Conservation (phyloP, 371 early-diverging fungal genomes). For the Batkoa obscura region DNA sequence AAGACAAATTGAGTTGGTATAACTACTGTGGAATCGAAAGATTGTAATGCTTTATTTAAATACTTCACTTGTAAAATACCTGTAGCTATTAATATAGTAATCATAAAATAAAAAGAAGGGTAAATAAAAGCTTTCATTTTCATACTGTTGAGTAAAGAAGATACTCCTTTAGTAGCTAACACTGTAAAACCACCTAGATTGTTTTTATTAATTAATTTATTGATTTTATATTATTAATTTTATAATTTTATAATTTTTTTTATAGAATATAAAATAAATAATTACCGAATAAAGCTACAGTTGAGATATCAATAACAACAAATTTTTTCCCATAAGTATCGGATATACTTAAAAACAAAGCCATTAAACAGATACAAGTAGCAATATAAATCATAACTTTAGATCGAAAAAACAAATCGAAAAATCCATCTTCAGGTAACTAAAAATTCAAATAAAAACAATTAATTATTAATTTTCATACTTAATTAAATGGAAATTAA, state of each 20-base stretch:
- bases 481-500: neutral
- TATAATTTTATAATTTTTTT: too few species aligned
- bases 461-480: too few species aligned
- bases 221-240: too few species aligned
- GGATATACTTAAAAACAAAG: constrained; percentile 22
- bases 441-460: constrained; percentile 11
- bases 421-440: constrained; percentile 38
- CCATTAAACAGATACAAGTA: constrained; percentile 19
- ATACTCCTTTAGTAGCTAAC: constrained; percentile 48
- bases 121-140: constrained; percentile 41
- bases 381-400: constrained; percentile 36
- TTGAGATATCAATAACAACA: constrained; percentile 43
- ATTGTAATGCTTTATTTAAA: constrained; percentile 44
- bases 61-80: constrained; percentile 52
- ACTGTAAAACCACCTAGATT: constrained; percentile 55
- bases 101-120: constrained; percentile 38
- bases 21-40: constrained; percentile 51
- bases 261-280: too few species aligned
- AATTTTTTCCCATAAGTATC: constrained; percentile 29
- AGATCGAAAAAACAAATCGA: constrained; percentile 31
- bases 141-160: constrained; percentile 39
- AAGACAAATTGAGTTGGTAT: constrained; percentile 66
- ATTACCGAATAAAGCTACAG: constrained; percentile 55
- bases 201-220: neutral
- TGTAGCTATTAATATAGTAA: constrained; percentile 35